A percentile compares a stretch with the other conserved stretches of the same genome.
phyloP scores from a whole-genome alignment of 129 eudicot genomes.

The Escallonia herrerae region DNA sequence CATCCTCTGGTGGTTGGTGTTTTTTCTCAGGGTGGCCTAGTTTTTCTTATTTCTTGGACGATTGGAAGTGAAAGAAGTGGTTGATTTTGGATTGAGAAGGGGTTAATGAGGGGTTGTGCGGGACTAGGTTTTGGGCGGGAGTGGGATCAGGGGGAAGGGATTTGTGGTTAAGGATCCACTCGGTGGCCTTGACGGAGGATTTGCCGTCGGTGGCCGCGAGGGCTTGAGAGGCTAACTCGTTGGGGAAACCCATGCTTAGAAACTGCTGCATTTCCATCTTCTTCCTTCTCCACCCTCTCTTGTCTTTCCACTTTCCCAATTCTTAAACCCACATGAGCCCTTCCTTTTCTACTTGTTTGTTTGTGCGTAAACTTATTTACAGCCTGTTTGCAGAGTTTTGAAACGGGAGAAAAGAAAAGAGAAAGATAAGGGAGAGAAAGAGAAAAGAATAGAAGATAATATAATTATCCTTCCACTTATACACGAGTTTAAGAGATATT shows the following conservation, averaged over 20 bases:
- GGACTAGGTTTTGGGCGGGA: not conserved
- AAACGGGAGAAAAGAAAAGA: too few relatives aligned
- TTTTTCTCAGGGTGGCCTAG: conserved; percentile 1
- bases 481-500: too few relatives aligned
- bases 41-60: conserved; percentile 9
- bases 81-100: conserved; percentile 58
- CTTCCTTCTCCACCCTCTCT: not conserved
- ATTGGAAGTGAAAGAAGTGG: conserved; percentile 40
- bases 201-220: conserved; percentile 57
- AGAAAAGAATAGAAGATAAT: too few relatives aligned
- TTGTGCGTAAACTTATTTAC: too few relatives aligned
- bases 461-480: too few relatives aligned
- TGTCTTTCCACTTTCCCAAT: not conserved
- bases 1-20: not conserved
- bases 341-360: too few relatives aligned
- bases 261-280: conserved; percentile 43
- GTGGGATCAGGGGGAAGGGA: conserved; percentile 6
- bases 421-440: too few relatives aligned
- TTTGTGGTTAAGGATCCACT: conserved; percentile 52
- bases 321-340: too few relatives aligned
- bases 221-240: conserved; percentile 56
- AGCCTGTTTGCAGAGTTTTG: too few relatives aligned
- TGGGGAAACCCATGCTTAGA: conserved; percentile 74
- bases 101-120: not conserved
- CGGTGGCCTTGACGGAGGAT: conserved; percentile 51